These are phyloP conservation scores for Alternaria infectoria DNA, from an alignment of 2,329 filamentous ascomycete genomes.

Conservation along the genomic window DNA sequence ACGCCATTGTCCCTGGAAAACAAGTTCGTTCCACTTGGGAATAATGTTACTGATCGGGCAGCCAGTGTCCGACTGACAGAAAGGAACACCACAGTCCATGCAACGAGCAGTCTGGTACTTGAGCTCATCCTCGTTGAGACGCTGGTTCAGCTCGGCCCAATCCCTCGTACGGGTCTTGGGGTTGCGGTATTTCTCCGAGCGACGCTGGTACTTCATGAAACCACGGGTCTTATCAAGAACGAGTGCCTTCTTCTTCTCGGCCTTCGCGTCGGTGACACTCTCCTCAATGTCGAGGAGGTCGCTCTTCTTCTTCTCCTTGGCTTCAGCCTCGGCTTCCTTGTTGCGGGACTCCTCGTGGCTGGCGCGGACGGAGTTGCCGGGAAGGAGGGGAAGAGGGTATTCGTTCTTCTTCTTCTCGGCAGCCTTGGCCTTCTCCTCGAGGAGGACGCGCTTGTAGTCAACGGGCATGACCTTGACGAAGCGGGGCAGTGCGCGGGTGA, in stretches of 20 bases:
- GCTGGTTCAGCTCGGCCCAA: conserved; percentile 88
- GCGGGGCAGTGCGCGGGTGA: conserved; percentile 85
- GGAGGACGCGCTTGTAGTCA: conserved; percentile 93
- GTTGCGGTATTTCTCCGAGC: conserved; percentile 89
- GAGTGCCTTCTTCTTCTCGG: conserved; percentile 88
- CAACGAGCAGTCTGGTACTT: conserved; percentile 97
- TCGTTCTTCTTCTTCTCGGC: conserved; percentile 84
- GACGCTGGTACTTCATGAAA: conserved; percentile 96
- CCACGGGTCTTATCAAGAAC: conserved; percentile 97
- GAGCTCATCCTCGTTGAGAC: conserved; percentile 90
- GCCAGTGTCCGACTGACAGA: conserved; percentile 95
- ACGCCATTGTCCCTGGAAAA: conserved; percentile 68
- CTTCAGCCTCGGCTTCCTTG: conserved; percentile 65
- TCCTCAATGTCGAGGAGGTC: conserved; percentile 85
- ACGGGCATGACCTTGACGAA: conserved; percentile 94
- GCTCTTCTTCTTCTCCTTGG: conserved; percentile 70
- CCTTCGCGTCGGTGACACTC: conserved; percentile 80
- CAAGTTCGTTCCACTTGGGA: conserved; percentile 90
- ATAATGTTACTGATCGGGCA: conserved; percentile 98
- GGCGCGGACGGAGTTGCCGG: conserved; percentile 66
- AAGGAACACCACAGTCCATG: conserved; percentile 98
- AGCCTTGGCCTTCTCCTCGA: conserved; percentile 84
- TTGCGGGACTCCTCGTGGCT: conserved; percentile 62
- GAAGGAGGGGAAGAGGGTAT: conserved; percentile 78
- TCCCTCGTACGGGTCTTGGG: conserved; percentile 85